Conservation (phyloP, 345 rosid species). For the Erodium maritimum region DNA sequence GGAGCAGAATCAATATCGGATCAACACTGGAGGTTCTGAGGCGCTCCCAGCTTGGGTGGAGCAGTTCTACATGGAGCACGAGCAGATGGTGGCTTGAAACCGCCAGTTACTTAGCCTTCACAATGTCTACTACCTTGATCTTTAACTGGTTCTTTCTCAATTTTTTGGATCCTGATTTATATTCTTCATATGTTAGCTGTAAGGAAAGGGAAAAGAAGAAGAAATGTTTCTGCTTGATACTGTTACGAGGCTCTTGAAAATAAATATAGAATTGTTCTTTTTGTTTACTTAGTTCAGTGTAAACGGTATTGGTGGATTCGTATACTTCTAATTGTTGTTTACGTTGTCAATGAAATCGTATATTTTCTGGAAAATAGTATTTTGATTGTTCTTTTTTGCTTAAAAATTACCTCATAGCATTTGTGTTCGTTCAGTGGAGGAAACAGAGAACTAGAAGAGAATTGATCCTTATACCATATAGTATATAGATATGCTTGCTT, state of each 20-base stretch:
- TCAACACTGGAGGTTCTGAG: slow-evolving; percentile 22
- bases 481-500: not conserved
- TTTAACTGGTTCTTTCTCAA: slow-evolving; percentile 22
- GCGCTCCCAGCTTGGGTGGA: slow-evolving; percentile 58
- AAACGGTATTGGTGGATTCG: too few relatives aligned
- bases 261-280: not conserved
- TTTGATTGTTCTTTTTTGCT: too few relatives aligned
- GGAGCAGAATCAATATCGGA: slow-evolving; percentile 31
- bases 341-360: not conserved
- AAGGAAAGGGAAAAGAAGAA: slow-evolving; percentile 9
- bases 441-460: too few relatives aligned
- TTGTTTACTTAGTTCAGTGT: too few relatives aligned
- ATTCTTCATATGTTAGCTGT: slow-evolving; percentile 10
- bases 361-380: too few relatives aligned
- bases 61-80: slow-evolving; percentile 65
- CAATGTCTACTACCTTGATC: slow-evolving; percentile 22
- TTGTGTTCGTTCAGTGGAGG: too few relatives aligned
- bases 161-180: slow-evolving; percentile 24
- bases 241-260: slow-evolving; percentile 10
- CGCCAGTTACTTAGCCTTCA: too few relatives aligned
- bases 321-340: not conserved
- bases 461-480: too few relatives aligned
- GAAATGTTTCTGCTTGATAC: slow-evolving; percentile 16
- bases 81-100: slow-evolving; percentile 65
- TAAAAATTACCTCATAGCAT: too few relatives aligned